Conservation (phyloP, 2,329 filamentous ascomycete genomes). For the Fusarium austroafricanum region DNA sequence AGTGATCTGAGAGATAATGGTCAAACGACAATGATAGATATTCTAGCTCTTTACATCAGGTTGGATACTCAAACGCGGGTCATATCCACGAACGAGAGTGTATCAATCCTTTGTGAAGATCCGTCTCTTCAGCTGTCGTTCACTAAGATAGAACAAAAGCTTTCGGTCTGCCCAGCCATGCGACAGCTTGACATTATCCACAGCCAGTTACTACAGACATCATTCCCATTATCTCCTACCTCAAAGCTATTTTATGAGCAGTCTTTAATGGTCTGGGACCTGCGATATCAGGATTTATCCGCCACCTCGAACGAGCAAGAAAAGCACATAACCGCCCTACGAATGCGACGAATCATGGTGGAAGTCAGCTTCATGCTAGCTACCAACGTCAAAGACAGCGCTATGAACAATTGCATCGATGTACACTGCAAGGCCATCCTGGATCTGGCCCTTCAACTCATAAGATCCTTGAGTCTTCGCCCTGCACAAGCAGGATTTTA, state of each 20-base stretch:
- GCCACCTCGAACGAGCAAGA: not conserved
- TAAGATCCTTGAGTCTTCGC: accelerated
- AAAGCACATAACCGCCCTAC: not conserved
- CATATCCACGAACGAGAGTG: not conserved
- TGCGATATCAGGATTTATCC: accelerated
- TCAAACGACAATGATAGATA: not conserved
- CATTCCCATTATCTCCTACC: accelerated
- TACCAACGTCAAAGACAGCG: accelerated
- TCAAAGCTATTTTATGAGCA: accelerated
- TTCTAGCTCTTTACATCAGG: not conserved
- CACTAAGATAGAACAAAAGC: accelerated
- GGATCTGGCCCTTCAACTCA: accelerated
- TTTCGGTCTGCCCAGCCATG: not conserved
- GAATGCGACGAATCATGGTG: not conserved
- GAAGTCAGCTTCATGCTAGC: not conserved
- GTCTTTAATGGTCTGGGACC: not conserved
- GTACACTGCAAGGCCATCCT: not conserved
- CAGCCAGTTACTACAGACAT: accelerated
- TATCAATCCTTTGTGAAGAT: accelerated
- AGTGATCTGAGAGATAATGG: accelerated
- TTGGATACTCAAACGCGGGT: not conserved
- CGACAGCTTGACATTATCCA: not conserved
- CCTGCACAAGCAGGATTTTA: accelerated
- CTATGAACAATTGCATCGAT: accelerated
- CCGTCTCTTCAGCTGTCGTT: accelerated